A percentile compares a stretch with the other conserved stretches of the same genome.
These are phyloP conservation scores for Baorangia bicolor DNA, from an alignment of 768 basidiomycete species.

Conservation along the genomic window DNA sequence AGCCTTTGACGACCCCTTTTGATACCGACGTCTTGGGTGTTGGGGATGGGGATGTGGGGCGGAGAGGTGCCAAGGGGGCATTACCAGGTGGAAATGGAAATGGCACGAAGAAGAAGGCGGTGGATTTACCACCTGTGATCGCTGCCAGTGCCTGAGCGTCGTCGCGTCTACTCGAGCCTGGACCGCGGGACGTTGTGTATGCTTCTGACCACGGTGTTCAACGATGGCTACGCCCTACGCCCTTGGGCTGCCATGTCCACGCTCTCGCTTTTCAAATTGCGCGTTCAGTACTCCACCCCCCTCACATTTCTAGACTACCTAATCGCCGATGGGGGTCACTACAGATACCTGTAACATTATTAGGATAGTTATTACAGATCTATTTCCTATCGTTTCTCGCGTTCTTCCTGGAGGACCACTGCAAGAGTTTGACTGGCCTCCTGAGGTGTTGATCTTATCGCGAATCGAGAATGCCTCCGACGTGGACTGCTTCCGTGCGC, in stretches of 20 bases:
- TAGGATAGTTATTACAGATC: conserved; percentile 26
- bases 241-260: background rate
- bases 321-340: background rate
- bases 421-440: background rate
- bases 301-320: conserved; percentile 18
- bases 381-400: background rate
- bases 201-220: background rate
- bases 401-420: background rate
- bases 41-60: conserved; percentile 7
- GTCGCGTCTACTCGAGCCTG: background rate
- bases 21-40: conserved; percentile 6
- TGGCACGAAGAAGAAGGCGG: conserved; percentile 25
- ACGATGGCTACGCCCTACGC: background rate
- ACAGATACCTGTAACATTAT: conserved; percentile 37
- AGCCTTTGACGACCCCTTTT: conserved; percentile 13
- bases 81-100: conserved; percentile 13
- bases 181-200: background rate
- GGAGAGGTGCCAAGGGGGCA: conserved; percentile 9
- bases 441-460: background rate
- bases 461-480: background rate
- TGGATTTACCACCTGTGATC: conserved; percentile 36
- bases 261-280: background rate
- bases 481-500: background rate
- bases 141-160: conserved; percentile 32
- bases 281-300: background rate